These are phyloP conservation scores for Paramecium tetraurelia DNA, from an alignment of 73 alveolate species.

Conservation along the genomic window DNA sequence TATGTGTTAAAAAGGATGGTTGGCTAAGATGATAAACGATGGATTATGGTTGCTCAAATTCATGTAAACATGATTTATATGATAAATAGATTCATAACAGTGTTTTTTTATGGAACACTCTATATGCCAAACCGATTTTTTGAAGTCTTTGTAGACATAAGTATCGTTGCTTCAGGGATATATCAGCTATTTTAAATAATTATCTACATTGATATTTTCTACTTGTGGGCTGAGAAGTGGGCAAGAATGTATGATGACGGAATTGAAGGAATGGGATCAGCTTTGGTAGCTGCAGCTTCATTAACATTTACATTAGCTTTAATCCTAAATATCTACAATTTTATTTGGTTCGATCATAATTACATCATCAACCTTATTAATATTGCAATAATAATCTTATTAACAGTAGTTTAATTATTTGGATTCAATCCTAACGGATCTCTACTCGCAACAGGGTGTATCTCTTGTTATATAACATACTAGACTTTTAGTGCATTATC, in stretches of 20 bases:
- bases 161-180: background rate
- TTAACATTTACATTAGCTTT: background rate
- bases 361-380: background rate
- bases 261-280: slow-evolving; percentile 36
- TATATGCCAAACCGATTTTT: slow-evolving; percentile 79
- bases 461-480: slow-evolving; percentile 47
- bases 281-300: background rate
- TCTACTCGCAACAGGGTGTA: background rate
- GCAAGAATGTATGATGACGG: slow-evolving; percentile 25
- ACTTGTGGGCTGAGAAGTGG: background rate
- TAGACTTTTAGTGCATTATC: slow-evolving; percentile 28
- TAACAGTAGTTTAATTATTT: slow-evolving; percentile 41
- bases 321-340: background rate
- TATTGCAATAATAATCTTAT: background rate
- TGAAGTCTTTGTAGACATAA: slow-evolving; percentile 65
- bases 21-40: slow-evolving; percentile 70
- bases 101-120: slow-evolving; percentile 61
- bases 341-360: background rate
- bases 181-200: background rate
- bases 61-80: background rate
- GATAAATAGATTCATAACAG: slow-evolving; percentile 34
- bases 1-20: slow-evolving; percentile 57
- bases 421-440: background rate
- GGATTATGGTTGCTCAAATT: slow-evolving; percentile 76
- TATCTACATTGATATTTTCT: slow-evolving; percentile 3